These are phyloP conservation scores for Verticillium klebahnii DNA, from an alignment of 2,329 filamentous ascomycete genomes.

Conservation along the genomic window DNA sequence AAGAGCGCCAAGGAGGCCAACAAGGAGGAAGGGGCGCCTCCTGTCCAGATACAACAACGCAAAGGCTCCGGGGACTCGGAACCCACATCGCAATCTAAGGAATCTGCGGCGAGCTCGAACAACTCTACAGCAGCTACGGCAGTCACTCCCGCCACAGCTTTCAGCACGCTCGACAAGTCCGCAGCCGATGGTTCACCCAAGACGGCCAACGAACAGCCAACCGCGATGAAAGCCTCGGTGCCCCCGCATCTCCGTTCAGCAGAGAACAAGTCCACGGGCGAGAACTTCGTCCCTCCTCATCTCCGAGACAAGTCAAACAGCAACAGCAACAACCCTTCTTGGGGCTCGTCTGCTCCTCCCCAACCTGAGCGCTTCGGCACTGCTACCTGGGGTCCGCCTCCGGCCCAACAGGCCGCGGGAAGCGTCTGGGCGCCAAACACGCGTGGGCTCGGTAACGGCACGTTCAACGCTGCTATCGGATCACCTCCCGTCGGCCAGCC, in stretches of 20 bases:
- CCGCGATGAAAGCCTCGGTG: slow-evolving; percentile 2
- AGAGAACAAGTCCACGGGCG: neutral
- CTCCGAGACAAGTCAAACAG: neutral
- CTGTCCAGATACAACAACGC: slow-evolving; percentile 17
- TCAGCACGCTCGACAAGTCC: neutral
- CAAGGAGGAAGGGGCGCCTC: slow-evolving; percentile 37
- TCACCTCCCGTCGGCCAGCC: slow-evolving; percentile 23
- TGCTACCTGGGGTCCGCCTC: slow-evolving; percentile 41
- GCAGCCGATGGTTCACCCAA: neutral
- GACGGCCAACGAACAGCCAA: neutral
- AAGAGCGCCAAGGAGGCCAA: slow-evolving; percentile 50
- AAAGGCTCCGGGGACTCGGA: slow-evolving; percentile 9
- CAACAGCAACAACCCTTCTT: neutral
- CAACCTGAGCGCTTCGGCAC: slow-evolving; percentile 44
- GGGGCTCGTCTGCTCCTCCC: slow-evolving; percentile 14
- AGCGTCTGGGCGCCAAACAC: slow-evolving; percentile 77
- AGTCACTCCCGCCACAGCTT: neutral
- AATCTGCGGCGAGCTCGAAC: neutral
- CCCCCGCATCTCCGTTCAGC: neutral
- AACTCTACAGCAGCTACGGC: slow-evolving; percentile 3
- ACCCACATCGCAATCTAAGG: slow-evolving; percentile 2
- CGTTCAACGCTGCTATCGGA: slow-evolving; percentile 54
- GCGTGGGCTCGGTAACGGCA: slow-evolving; percentile 71
- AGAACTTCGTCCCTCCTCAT: neutral
- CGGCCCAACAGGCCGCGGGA: slow-evolving; percentile 37